These are phyloP conservation scores for Xylaria sp. DNA, from an alignment of 2,329 filamentous ascomycete genomes.

Conservation along the genomic window DNA sequence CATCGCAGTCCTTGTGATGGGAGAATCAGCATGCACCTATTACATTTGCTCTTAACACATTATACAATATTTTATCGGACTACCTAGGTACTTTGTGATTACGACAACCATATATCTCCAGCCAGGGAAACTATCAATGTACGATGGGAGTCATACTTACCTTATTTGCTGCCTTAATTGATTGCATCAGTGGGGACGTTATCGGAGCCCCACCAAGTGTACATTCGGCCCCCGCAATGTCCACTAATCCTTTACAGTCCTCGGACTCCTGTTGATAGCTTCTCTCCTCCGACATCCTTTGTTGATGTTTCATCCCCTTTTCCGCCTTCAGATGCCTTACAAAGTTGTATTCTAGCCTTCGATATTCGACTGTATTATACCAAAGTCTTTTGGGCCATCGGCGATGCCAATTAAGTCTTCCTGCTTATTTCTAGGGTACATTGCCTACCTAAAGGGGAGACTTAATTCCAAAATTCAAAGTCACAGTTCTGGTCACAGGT, in stretches of 20 bases:
- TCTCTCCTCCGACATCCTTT: too few species aligned
- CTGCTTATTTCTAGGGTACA: neutral
- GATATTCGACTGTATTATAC: too few species aligned
- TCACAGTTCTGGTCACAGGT: slow-evolving; percentile 30
- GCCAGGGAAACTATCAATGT: neutral
- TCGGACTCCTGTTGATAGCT: too few species aligned
- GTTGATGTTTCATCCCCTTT: too few species aligned
- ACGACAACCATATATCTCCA: neutral
- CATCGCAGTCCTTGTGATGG: neutral
- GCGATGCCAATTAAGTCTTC: too few species aligned
- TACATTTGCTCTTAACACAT: too few species aligned
- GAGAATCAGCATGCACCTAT: neutral
- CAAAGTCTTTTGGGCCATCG: too few species aligned
- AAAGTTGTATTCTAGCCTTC: too few species aligned
- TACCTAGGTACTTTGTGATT: slow-evolving; percentile 8
- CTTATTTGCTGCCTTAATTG: slow-evolving; percentile 19
- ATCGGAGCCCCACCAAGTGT: slow-evolving; percentile 24
- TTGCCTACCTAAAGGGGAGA: neutral
- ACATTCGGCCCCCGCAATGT: neutral
- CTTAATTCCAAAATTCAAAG: neutral
- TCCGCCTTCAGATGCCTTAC: too few species aligned
- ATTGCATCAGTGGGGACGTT: slow-evolving; percentile 30
- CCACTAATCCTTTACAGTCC: slow-evolving; percentile 1
- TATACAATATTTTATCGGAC: too few species aligned
- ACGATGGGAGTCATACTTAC: slow-evolving; percentile 1